These are phyloP conservation scores for Mollisia scopiformis DNA, from an alignment of 2,329 filamentous ascomycete species.

Conservation along the genomic window DNA sequence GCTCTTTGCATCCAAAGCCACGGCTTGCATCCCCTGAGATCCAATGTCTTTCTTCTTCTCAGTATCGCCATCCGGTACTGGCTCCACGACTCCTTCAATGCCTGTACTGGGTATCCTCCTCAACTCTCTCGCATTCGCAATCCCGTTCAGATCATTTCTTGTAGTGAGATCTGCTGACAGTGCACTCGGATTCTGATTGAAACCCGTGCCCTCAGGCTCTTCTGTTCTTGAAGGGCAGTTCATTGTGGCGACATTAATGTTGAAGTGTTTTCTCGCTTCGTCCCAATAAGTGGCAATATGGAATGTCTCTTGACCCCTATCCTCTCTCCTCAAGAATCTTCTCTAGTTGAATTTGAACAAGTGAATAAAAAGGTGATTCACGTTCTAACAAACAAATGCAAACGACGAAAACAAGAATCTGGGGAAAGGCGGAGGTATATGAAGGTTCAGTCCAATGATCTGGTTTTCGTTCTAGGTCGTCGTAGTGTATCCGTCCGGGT, in stretches of 20 bases:
- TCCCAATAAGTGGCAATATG: background rate
- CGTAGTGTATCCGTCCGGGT: background rate
- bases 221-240: slow-evolving; percentile 68
- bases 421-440: background rate
- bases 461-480: background rate
- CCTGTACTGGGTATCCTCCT: slow-evolving; percentile 44
- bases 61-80: slow-evolving; percentile 17
- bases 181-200: slow-evolving; percentile 63
- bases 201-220: slow-evolving; percentile 53
- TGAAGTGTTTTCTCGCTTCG: background rate
- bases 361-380: background rate
- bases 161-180: slow-evolving; percentile 64
- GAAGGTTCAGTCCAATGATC: background rate
- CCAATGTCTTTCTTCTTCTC: slow-evolving; percentile 6
- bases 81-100: slow-evolving; percentile 32
- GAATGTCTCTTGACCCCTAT: too few relatives aligned
- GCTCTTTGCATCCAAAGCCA: slow-evolving; percentile 10
- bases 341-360: background rate
- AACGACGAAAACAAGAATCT: background rate
- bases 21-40: slow-evolving; percentile 10
- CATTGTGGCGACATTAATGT: slow-evolving; percentile 39
- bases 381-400: background rate
- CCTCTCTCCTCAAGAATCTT: background rate
- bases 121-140: slow-evolving; percentile 59
- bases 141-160: slow-evolving; percentile 61